Percentiles rank a stretch among this genome's conserved stretches.
These are phyloP conservation scores for Acephala macrosclerotiorum DNA, from an alignment of 2,329 filamentous ascomycete species.

Conservation along the genomic window DNA sequence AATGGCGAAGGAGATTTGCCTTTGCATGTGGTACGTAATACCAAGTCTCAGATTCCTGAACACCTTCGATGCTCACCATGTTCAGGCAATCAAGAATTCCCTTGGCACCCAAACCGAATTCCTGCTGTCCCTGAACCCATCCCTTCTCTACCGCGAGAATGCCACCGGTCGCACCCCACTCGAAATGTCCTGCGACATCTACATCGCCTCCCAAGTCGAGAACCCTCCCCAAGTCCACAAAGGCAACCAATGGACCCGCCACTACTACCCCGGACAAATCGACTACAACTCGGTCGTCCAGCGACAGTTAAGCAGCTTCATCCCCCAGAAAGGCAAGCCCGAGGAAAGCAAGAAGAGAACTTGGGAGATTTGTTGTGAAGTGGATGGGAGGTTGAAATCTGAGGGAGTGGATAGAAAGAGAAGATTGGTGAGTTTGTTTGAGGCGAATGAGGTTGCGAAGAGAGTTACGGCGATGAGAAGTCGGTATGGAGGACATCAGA, in stretches of 20 bases:
- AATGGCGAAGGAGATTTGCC: slow-evolving; percentile 71
- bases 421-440: slow-evolving; percentile 61
- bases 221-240: slow-evolving; percentile 34
- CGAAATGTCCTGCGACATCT: slow-evolving; percentile 68
- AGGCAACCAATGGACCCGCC: slow-evolving; percentile 17
- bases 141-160: slow-evolving; percentile 73
- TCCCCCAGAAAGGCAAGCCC: slow-evolving; percentile 6
- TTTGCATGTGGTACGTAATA: slow-evolving; percentile 62
- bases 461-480: slow-evolving; percentile 40
- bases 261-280: slow-evolving; percentile 22
- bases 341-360: slow-evolving; percentile 36
- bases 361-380: slow-evolving; percentile 49
- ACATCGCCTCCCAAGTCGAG: slow-evolving; percentile 47
- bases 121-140: slow-evolving; percentile 36
- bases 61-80: slow-evolving; percentile 47
- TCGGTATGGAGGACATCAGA: slow-evolving; percentile 26
- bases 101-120: slow-evolving; percentile 32
- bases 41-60: slow-evolving; percentile 36
- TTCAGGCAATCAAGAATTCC: slow-evolving; percentile 42
- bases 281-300: slow-evolving; percentile 21
- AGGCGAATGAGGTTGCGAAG: slow-evolving; percentile 68
- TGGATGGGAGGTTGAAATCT: slow-evolving; percentile 32
- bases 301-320: slow-evolving; percentile 19
- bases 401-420: slow-evolving; percentile 49
- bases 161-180: slow-evolving; percentile 76